Conservation (phyloP, 75 land plant species). For the Cupressus sempervirens region DNA sequence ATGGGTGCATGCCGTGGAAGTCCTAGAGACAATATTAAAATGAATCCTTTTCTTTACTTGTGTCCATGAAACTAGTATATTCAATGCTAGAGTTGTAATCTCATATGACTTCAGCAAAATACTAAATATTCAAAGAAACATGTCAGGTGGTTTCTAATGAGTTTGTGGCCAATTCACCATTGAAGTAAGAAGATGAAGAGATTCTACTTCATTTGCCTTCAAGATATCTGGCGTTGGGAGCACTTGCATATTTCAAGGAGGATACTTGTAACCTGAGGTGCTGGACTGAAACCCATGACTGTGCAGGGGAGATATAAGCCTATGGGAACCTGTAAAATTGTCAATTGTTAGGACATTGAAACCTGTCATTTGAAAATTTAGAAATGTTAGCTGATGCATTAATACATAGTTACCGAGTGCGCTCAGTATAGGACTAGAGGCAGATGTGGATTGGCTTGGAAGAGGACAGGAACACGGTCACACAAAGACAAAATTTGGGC, state of each 20-base stretch:
- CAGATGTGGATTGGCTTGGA: too few relatives aligned
- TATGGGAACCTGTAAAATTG: conserved; percentile 31
- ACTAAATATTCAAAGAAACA: not conserved
- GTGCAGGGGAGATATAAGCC: conserved; percentile 36
- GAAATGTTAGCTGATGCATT: not conserved
- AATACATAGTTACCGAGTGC: too few relatives aligned
- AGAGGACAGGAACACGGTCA: too few relatives aligned
- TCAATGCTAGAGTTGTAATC: conserved; percentile 79
- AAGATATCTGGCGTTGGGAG: conserved; percentile 69
- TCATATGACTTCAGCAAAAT: conserved; percentile 56
- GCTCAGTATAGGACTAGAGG: too few relatives aligned
- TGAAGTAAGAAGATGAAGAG: not conserved
- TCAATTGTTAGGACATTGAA: not conserved
- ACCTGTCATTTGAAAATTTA: not conserved
- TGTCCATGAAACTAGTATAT: conserved; percentile 88
- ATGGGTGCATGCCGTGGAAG: conserved; percentile 91
- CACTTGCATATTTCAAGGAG: conserved; percentile 78
- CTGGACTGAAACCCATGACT: conserved; percentile 44
- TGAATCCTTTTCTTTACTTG: conserved; percentile 40
- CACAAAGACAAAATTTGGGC: too few relatives aligned
- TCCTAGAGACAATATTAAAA: conserved; percentile 83
- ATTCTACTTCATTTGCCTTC: conserved; percentile 40
- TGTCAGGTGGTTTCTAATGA: not conserved
- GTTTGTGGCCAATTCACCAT: not conserved
- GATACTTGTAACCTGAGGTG: conserved; percentile 68